phyloP scores from a whole-genome alignment of 371 early-diverging fungal genomes.

The Rhizomucor miehei region DNA sequence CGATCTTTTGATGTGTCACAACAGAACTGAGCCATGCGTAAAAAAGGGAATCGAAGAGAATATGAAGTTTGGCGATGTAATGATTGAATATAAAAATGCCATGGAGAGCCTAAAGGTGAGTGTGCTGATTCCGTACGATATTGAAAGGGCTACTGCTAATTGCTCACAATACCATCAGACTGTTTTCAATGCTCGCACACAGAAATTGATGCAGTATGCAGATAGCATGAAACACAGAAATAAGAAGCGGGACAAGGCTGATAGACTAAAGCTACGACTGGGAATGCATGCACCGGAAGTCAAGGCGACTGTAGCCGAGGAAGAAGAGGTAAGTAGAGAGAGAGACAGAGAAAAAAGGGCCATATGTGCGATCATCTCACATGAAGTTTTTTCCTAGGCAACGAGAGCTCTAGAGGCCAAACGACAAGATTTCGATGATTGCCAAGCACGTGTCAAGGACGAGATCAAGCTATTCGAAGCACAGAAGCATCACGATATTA shows the following conservation, averaged over 20 bases:
- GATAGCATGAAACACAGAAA: conserved; percentile 49
- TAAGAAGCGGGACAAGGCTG: conserved; percentile 45
- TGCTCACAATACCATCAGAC: conserved; percentile 22
- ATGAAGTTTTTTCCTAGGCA: conserved; percentile 21
- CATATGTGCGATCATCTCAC: not conserved
- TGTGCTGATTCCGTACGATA: not conserved
- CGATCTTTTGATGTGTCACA: too few relatives aligned
- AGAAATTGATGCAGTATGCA: conserved; percentile 55
- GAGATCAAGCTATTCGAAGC: conserved; percentile 52
- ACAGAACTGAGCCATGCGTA: not conserved
- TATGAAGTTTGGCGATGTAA: conserved; percentile 56
- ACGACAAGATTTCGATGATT: conserved; percentile 38
- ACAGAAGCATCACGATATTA: conserved; percentile 49
- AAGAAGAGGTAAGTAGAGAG: conserved; percentile 26
- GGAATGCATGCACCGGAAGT: conserved; percentile 43
- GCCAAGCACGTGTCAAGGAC: conserved; percentile 47
- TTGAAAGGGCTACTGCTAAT: not conserved
- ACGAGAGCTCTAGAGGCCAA: conserved; percentile 30
- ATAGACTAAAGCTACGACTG: conserved; percentile 44
- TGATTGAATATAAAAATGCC: conserved; percentile 55
- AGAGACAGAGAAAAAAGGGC: too few relatives aligned
- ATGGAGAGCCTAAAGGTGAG: conserved; percentile 52
- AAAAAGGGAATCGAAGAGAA: conserved; percentile 46
- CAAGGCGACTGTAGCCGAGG: conserved; percentile 45
- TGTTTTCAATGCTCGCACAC: conserved; percentile 54